Percentiles rank a stretch among this genome's conserved stretches.
phyloP scores from a whole-genome alignment of 768 basidiomycete genomes.

The Trametes gibbosa region DNA sequence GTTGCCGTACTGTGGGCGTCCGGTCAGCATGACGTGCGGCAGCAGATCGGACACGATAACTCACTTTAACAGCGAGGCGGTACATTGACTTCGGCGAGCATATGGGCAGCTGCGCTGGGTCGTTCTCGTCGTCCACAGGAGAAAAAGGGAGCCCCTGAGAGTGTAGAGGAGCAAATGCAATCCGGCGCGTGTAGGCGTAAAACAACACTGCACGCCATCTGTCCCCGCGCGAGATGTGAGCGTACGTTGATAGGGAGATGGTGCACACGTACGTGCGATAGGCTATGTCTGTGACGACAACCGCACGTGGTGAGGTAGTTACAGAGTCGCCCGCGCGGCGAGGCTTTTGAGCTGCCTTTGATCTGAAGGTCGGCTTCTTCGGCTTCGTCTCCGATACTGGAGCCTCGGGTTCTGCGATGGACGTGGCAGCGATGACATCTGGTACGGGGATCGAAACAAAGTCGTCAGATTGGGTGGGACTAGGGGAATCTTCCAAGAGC shows the following conservation, averaged over 20 bases:
- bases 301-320: neutral
- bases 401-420: no score
- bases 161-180: conserved; percentile 18
- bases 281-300: conserved; percentile 15
- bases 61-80: conserved; percentile 22
- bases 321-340: no score
- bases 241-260: neutral
- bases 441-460: no score
- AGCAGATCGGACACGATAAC: neutral
- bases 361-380: no score
- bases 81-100: conserved; percentile 29
- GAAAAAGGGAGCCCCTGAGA: conserved; percentile 1
- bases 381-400: no score
- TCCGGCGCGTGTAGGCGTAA: conserved; percentile 18
- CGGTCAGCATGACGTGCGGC: neutral
- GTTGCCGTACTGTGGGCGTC: conserved; percentile 2
- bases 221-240: neutral
- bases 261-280: conserved; percentile 11
- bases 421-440: no score
- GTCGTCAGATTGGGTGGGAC: neutral
- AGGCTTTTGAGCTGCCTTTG: neutral
- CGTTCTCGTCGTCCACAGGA: neutral
- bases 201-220: conserved; percentile 20
- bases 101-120: neutral
- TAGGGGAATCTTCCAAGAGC: neutral